phyloP scores from a whole-genome alignment of 306 rosid genomes.

The Sphenostylis stenocarpa region DNA sequence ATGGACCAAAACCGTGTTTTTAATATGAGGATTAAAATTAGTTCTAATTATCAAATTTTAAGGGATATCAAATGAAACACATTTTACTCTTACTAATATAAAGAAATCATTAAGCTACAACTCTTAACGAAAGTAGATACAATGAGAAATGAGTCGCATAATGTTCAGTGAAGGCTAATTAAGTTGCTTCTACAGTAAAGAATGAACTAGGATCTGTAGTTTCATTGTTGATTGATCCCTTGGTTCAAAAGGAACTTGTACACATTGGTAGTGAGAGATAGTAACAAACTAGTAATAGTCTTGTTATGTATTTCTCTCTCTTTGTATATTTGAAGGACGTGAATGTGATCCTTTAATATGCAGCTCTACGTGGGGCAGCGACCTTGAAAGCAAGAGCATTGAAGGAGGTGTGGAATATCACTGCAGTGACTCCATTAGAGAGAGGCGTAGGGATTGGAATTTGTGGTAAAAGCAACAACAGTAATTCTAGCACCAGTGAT shows the following conservation, averaged over 20 bases:
- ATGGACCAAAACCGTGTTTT: too few relatives aligned
- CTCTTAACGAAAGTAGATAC: too few relatives aligned
- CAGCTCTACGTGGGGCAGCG: conserved; percentile 94
- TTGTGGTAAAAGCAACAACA: conserved; percentile 56
- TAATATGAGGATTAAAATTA: too few relatives aligned
- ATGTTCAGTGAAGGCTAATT: too few relatives aligned
- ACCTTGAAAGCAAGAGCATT: conserved; percentile 89
- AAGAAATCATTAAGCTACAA: too few relatives aligned
- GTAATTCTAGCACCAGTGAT: conserved; percentile 50
- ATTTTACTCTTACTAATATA: too few relatives aligned
- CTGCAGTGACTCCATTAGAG: conserved; percentile 79
- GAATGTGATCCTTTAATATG: conserved; percentile 25
- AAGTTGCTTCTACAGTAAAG: neutral
- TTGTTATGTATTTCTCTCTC: conserved; percentile 6
- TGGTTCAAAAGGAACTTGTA: neutral
- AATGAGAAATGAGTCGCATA: too few relatives aligned
- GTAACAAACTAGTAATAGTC: neutral
- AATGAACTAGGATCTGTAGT: neutral
- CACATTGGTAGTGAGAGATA: neutral
- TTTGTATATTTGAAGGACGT: neutral
- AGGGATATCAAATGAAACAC: too few relatives aligned
- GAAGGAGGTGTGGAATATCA: conserved; percentile 87
- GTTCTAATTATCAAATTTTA: too few relatives aligned
- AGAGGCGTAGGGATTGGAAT: conserved; percentile 64
- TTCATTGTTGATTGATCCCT: neutral